Conservation (phyloP, 2,329 filamentous ascomycete species). For the Rhynchosporium secalis region DNA sequence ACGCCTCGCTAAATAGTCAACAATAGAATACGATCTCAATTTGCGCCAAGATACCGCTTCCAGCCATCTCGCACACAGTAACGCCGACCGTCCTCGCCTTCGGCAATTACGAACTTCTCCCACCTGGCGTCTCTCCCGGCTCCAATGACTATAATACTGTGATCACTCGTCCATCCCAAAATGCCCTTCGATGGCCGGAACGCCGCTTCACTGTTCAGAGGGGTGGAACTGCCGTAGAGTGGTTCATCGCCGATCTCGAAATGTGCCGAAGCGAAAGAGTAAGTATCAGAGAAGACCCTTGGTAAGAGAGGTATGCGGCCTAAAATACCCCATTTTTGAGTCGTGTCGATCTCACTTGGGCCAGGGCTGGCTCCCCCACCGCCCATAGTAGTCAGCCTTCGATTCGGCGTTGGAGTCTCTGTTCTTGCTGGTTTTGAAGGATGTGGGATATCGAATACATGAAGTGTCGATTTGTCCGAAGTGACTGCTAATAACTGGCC, state of each 20-base stretch:
- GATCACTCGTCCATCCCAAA: slow-evolving; percentile 79
- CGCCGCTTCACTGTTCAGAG: slow-evolving; percentile 44
- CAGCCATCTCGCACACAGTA: slow-evolving; percentile 72
- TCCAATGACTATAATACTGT: slow-evolving; percentile 72
- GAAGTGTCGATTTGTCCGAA: slow-evolving; percentile 93
- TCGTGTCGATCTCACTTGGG: slow-evolving; percentile 49
- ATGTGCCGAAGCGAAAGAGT: slow-evolving; percentile 77
- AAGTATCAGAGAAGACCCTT: slow-evolving; percentile 83
- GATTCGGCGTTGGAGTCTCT: slow-evolving; percentile 39
- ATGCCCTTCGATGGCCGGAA: slow-evolving; percentile 72
- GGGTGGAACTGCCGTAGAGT: slow-evolving; percentile 58
- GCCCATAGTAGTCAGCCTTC: slow-evolving; percentile 38
- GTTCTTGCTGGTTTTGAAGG: slow-evolving; percentile 44
- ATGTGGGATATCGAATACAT: slow-evolving; percentile 84
- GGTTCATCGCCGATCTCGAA: slow-evolving; percentile 84
- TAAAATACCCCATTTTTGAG: slow-evolving; percentile 82
- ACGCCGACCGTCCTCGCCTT: slow-evolving; percentile 66
- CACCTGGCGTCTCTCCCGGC: slow-evolving; percentile 79
- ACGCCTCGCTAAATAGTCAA: slow-evolving; percentile 33
- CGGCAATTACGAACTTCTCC: slow-evolving; percentile 80
- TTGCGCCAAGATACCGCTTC: slow-evolving; percentile 69
- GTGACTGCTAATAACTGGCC: slow-evolving; percentile 83
- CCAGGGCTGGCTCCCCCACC: slow-evolving; percentile 36
- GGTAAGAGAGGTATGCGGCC: slow-evolving; percentile 83
- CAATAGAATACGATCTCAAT: slow-evolving; percentile 26